Percentiles rank a stretch among this genome's conserved stretches.
Evolutionary conservation across 345 rosid genomes (phyloP).

Genomic region (Rubroshorea leprosula): DNA sequence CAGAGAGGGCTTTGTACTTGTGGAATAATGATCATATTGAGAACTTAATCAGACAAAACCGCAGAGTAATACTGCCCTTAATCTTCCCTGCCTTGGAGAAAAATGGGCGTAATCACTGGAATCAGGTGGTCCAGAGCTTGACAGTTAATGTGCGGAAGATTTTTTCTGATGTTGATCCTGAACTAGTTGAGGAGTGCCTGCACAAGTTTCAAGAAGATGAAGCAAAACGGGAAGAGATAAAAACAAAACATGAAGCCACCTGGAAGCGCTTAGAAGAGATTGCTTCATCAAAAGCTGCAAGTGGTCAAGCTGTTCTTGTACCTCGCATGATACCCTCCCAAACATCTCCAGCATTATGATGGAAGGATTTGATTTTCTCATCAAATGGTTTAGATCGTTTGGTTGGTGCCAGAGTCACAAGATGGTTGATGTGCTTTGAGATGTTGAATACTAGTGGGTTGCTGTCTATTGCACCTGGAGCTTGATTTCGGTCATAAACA

Average conservation of each 20-base stretch:
- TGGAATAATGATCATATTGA: constrained; percentile 63
- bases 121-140: constrained; percentile 47
- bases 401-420: too few species aligned
- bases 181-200: constrained; percentile 32
- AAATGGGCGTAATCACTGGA: constrained; percentile 55
- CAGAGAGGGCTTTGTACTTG: constrained; percentile 60
- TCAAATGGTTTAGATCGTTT: too few species aligned
- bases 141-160: constrained; percentile 47
- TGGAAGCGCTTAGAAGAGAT: not conserved
- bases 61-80: constrained; percentile 45
- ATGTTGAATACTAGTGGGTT: too few species aligned
- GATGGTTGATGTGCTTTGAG: too few species aligned
- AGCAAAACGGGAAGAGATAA: not conserved
- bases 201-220: not conserved
- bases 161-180: constrained; percentile 39
- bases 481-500: too few species aligned
- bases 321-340: not conserved
- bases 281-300: not conserved
- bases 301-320: not conserved
- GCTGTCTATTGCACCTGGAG: too few species aligned
- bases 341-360: too few species aligned
- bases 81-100: constrained; percentile 53
- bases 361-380: too few species aligned
- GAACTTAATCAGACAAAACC: constrained; percentile 42
- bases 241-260: not conserved